Base-by-base conservation (phyloP, 1,284 basidiomycete genomes). In the Cutaneotrichosporon sp. region DNA sequence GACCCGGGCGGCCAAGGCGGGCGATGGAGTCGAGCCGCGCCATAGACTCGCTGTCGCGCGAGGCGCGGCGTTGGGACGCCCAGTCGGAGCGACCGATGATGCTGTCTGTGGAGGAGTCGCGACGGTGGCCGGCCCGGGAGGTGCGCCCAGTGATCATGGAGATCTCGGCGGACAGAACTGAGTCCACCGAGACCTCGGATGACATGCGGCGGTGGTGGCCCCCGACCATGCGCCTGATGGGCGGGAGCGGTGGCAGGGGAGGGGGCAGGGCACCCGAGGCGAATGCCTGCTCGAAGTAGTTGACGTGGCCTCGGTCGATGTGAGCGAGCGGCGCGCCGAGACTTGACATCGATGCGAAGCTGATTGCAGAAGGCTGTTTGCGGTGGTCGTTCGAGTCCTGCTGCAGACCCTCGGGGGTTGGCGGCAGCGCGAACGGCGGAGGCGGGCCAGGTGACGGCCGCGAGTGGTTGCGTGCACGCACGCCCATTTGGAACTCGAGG, bases 301-400 rank as follows among this genome's bases (percentile, higher is more conserved):
- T 92, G 54, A 89, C 87, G 75, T 91, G 92, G 1, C 90, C 89
- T 73, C 92, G 89, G 0, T 77, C 77, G 1, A 83, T 78, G 31
- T 89, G 88, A 58, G 88, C 83, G 64, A 90, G 81, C 29, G 89
- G 84, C 2, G 82, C 83, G 2, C 90, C 90, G 59, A 90, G 89
- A 0, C 89, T 91, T 0, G 90, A 92, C 25, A 92, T 85, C 0
- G 90, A 92, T 0, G 89, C 86, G 53, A 92, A 87, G 71, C 89
- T 92, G 74, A 88, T 84, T 9, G 86, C 68, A 0, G 90, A 91
- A 50, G 88, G 86, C 11, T 84, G 72, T 42, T 74, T 72, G 9
- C 55, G 51, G 31, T 79, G 75, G 56, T 43, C 34, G 34, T 9
- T 4, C 34, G 29, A 5, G 29, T 29, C 29, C 29, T 36, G 9